Base-by-base conservation (phyloP, 768 basidiomycete genomes). In the Mycena pura region DNA sequence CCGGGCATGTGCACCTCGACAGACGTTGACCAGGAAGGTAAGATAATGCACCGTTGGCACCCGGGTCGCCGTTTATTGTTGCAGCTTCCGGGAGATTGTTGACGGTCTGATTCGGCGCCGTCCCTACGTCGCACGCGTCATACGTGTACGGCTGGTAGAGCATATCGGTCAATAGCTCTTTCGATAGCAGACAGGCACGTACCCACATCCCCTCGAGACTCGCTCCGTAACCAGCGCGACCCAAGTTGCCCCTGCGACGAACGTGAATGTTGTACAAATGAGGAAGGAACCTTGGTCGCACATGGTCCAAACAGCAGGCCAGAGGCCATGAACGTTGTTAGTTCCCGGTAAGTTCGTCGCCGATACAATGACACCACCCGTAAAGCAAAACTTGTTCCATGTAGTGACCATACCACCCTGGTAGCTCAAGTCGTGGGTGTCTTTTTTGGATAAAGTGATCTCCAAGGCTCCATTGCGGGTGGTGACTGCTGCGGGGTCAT, bases 351-450 rank as follows among this genome's bases (percentile, higher is more conserved):
- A 76, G 25, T 77, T 80, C n/a, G 91, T 86, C 32, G 85, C 83
- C 3, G 82, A 76, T 65, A 92, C 87, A 50, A 95, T 78, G 57
- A 92, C 80, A 38, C 95, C 95, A 34, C 92, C 93, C 34, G 93
- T 93, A 76, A 96, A 95, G 77, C 93, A 98, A 64, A 99, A 92
- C 74, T 96, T 95, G 76, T 97, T 97, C 92, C 62, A 62, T 6
- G 52, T 47, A 6, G 62, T 54, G n/a, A 84, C 76, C 80, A 93
- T 77, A 14, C 86, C 90, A 39, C 91, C 87, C 68, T 86, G 82
- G 70, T 90, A 95, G 58, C 91, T 73, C 55, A 96, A 77, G 57
- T 83, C 84, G 71, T 96, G 90, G 39, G 82, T 91, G 57, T 78
- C 70, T 70, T 84, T 91, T 71, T 83, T 73, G 25, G 75, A 85